Evolutionary conservation across 768 basidiomycete species (phyloP).

Genomic region (Panellus pusillus): DNA sequence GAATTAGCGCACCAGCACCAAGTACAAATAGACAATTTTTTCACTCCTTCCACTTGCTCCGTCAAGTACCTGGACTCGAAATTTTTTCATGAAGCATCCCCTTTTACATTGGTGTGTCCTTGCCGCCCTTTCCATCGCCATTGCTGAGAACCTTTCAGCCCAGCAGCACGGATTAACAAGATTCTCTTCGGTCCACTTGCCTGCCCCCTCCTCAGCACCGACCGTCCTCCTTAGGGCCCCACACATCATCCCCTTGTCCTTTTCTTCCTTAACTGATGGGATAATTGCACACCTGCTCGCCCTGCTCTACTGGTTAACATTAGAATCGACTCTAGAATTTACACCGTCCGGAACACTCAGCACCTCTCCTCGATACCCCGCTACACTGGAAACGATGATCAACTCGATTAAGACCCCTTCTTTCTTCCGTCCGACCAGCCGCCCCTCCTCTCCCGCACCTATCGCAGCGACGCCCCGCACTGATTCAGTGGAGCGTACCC

Average conservation of each 20-base stretch:
- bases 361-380: constrained; percentile 15
- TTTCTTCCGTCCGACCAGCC: constrained; percentile 63
- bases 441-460: constrained; percentile 63
- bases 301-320: constrained; percentile 28
- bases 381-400: constrained; percentile 43
- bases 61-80: no score
- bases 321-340: constrained; percentile 33
- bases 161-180: constrained; percentile 49
- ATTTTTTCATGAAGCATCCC: not conserved
- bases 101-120: constrained; percentile 9
- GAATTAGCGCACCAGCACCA: no score
- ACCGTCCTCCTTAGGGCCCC: constrained; percentile 73
- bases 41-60: no score
- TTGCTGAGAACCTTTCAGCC: constrained; percentile 30
- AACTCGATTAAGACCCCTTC: constrained; percentile 67
- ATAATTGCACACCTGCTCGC: constrained; percentile 40
- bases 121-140: constrained; percentile 4
- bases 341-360: constrained; percentile 21
- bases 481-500: constrained; percentile 46
- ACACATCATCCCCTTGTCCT: constrained; percentile 5
- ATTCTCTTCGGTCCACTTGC: constrained; percentile 64
- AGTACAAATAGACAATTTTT: no score
- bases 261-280: constrained; percentile 49
- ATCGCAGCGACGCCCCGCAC: constrained; percentile 33
- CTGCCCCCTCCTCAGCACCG: constrained; percentile 61